Evolutionary conservation across 164 flowering plant genomes (phyloP).

Genomic region (Piper longum): DNA sequence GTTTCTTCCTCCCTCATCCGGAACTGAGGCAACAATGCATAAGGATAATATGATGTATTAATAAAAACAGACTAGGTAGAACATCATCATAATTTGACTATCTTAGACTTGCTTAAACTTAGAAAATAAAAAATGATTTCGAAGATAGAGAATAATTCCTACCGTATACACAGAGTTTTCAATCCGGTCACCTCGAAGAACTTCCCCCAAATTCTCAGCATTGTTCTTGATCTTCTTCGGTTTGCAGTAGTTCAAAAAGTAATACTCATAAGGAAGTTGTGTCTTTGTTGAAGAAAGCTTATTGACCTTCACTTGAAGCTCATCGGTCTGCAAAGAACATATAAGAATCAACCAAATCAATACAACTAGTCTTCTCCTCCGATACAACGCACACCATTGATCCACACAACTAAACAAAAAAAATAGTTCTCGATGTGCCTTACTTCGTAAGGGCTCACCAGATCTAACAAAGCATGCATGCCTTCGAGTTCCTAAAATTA

Average conservation of each 20-base stretch:
- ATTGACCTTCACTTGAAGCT: constrained; percentile 47
- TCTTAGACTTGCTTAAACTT: background rate
- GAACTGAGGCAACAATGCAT: constrained; percentile 20
- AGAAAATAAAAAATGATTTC: background rate
- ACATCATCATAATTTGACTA: background rate
- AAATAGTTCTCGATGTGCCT: too few species aligned
- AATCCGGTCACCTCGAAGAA: constrained; percentile 61
- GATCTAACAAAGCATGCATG: too few species aligned
- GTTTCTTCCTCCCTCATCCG: constrained; percentile 36
- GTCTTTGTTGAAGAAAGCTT: constrained; percentile 56
- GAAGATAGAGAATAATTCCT: constrained; percentile 4
- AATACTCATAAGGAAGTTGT: constrained; percentile 52
- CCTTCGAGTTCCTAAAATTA: too few species aligned
- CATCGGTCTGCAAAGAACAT: constrained; percentile 29
- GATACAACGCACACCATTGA: background rate
- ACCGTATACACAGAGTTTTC: constrained; percentile 51
- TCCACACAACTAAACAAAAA: background rate
- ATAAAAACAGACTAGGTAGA: background rate
- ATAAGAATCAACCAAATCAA: background rate
- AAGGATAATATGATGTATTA: too few species aligned
- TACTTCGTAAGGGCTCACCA: too few species aligned
- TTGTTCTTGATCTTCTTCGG: constrained; percentile 33
- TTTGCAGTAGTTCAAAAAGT: constrained; percentile 39
- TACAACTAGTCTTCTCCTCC: background rate
- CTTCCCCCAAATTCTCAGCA: constrained; percentile 59